Percentiles rank a stretch among this genome's conserved stretches.
phyloP scores from a whole-genome alignment of 495 filamentous ascomycete genomes.

The Cryomyces antarcticus region DNA sequence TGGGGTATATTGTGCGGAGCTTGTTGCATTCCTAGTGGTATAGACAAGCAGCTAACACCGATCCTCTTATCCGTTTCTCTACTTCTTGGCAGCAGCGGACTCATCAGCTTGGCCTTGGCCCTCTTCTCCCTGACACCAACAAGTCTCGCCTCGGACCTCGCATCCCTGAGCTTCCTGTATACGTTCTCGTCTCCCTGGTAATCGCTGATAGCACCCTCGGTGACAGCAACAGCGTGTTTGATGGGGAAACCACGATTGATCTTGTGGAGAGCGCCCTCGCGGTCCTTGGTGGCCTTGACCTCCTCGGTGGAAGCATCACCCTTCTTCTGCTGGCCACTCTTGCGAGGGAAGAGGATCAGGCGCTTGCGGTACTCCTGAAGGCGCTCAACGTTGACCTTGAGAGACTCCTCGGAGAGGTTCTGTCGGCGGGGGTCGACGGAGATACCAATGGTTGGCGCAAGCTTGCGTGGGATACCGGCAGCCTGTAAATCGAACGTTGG shows the following conservation, averaged over 20 bases:
- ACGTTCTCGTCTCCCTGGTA: constrained; percentile 61
- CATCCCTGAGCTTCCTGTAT: constrained; percentile 67
- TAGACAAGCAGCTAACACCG: too few species aligned
- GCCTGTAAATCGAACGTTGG: constrained; percentile 32
- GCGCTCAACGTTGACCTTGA: constrained; percentile 82
- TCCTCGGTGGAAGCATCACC: constrained; percentile 77
- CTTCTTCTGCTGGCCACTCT: constrained; percentile 74
- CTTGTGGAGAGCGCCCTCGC: constrained; percentile 28
- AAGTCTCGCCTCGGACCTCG: constrained; percentile 65
- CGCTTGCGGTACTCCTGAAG: constrained; percentile 88
- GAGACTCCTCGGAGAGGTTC: constrained; percentile 88
- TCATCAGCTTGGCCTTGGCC: constrained; percentile 78
- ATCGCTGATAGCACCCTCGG: constrained; percentile 64
- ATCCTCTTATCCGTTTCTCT: constrained; percentile 16
- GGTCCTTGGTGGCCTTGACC: constrained; percentile 53
- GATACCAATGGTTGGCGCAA: constrained; percentile 91
- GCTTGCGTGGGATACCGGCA: constrained; percentile 84
- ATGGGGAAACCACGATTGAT: constrained; percentile 41
- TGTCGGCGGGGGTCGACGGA: constrained; percentile 85
- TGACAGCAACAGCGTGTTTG: constrained; percentile 38
- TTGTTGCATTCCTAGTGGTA: too few species aligned
- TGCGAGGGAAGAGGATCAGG: constrained; percentile 94
- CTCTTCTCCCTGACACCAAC: constrained; percentile 81
- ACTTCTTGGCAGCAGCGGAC: constrained; percentile 76
- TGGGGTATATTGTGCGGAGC: too few species aligned